These are phyloP conservation scores for Epichloe scottii DNA, from an alignment of 2,329 filamentous ascomycete species.

Conservation along the genomic window DNA sequence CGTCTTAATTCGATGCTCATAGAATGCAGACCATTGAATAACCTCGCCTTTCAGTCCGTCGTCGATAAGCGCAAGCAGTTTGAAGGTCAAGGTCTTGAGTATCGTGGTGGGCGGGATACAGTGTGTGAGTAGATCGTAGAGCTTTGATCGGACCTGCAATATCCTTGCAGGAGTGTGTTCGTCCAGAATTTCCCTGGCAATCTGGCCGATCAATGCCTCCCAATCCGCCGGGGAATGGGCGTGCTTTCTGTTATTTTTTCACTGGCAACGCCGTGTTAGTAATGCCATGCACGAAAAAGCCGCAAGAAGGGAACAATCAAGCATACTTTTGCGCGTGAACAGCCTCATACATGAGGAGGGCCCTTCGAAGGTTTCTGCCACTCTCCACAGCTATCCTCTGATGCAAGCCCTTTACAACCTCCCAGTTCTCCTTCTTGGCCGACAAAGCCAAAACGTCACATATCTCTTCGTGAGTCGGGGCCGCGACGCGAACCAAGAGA, in stretches of 20 bases:
- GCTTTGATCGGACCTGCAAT: slow-evolving; percentile 74
- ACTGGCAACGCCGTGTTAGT: slow-evolving; percentile 35
- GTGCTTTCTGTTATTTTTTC: slow-evolving; percentile 84
- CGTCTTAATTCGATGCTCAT: slow-evolving; percentile 85
- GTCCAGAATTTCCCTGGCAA: slow-evolving; percentile 85
- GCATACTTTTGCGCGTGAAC: slow-evolving; percentile 92
- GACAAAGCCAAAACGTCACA: slow-evolving; percentile 58
- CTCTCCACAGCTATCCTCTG: slow-evolving; percentile 80
- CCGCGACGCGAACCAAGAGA: slow-evolving; percentile 80
- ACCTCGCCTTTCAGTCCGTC: slow-evolving; percentile 84
- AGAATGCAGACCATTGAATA: slow-evolving; percentile 92
- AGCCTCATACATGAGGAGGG: slow-evolving; percentile 92
- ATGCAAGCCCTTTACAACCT: slow-evolving; percentile 62
- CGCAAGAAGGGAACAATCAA: neutral
- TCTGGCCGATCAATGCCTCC: slow-evolving; percentile 80
- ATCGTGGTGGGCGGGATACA: slow-evolving; percentile 94
- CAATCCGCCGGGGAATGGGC: slow-evolving; percentile 91
- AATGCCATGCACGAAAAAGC: neutral
- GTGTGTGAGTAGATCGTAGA: slow-evolving; percentile 95
- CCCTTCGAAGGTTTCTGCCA: slow-evolving; percentile 77
- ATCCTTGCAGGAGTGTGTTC: slow-evolving; percentile 88
- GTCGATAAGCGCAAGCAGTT: slow-evolving; percentile 76
- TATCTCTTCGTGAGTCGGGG: slow-evolving; percentile 77
- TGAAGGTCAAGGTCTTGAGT: slow-evolving; percentile 89
- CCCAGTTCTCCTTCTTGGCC: slow-evolving; percentile 73